A percentile compares a stretch with the other conserved stretches of the same genome.
Evolutionary conservation across 495 filamentous ascomycete genomes (phyloP).

Genomic region (Evansstolkia leycettana): DNA sequence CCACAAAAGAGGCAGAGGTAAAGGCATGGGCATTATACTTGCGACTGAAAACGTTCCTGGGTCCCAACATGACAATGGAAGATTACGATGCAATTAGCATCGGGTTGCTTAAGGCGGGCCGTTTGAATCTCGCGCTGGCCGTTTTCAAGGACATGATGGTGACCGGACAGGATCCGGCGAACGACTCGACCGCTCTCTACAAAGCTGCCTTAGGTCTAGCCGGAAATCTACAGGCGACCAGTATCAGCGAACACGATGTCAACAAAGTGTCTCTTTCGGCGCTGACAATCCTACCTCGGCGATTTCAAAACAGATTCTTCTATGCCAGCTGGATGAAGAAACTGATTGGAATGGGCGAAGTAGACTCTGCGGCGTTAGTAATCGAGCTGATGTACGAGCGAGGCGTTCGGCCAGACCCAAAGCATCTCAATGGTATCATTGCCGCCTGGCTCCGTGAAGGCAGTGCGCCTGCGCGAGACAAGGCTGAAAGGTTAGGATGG

Average conservation of each 20-base stretch:
- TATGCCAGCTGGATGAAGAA: constrained; percentile 74
- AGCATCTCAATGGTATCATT: constrained; percentile 64
- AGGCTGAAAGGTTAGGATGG: constrained; percentile 64
- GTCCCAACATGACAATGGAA: constrained; percentile 50
- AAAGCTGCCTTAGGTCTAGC: constrained; percentile 28
- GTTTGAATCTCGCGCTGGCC: constrained; percentile 51
- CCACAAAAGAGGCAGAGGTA: constrained; percentile 27
- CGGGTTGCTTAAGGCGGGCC: constrained; percentile 45
- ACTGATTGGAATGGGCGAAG: constrained; percentile 57
- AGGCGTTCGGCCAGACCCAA: constrained; percentile 49
- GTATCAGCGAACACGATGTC: constrained; percentile 31
- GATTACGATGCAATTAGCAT: constrained; percentile 63
- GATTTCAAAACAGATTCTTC: constrained; percentile 65
- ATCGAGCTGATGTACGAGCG: constrained; percentile 54
- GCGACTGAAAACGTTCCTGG: constrained; percentile 45
- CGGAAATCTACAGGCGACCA: constrained; percentile 34
- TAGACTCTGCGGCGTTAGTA: constrained; percentile 56
- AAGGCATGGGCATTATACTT: constrained; percentile 59
- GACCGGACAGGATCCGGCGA: constrained; percentile 35
- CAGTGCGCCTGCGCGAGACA: constrained; percentile 34
- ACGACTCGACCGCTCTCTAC: constrained; percentile 39
- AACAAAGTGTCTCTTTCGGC: constrained; percentile 39
- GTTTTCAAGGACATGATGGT: constrained; percentile 83
- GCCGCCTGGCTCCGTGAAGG: constrained; percentile 60
- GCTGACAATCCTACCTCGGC: constrained; percentile 43